Base-by-base conservation (phyloP, 1,284 basidiomycete genomes). In the Hortiboletus rubellus region DNA sequence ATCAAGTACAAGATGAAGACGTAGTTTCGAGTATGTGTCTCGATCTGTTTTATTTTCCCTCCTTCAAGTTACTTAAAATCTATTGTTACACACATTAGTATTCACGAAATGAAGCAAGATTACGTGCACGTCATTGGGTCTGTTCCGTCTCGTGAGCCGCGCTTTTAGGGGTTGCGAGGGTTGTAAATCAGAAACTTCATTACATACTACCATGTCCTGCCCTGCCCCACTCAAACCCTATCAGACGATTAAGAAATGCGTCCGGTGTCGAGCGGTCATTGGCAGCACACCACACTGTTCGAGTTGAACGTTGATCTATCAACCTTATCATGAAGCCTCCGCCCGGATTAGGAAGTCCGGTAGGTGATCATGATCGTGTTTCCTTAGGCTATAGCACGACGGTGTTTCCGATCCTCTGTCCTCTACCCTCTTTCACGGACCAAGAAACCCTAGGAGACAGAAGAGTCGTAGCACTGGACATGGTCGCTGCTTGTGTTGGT, bases 1-100 rank as follows among this genome's bases (percentile, higher is more conserved):
- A 98, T 76, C 82, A 85, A 53, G 91, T 98, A 18, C 87, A 90
- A 66, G 94, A 97, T 67, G 96, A 98, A 73, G 96, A 98, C 72
- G 95, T 97, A 15, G 91, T 95, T 55, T 93, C 91, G 37, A 90
- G 93, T 94, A 67, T 73, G 92, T 83, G 46, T 51, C 34, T 37
- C 11, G 14, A n/a, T 30, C 11, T 17, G 8, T 12, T 38, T 31
- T 5, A n/a, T n/a, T 41, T 11, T 37, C 31, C 34, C 27, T 34
- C 30, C 40, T 41, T 37, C 22, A 22, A 22, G 22, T 22, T 22
- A 15, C 15, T 50, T 48, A 3, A 37, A 24, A 27, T 40, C 27
- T 60, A n/a, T 64, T 43, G 24, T 15, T 30, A 47, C 18, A 11
- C 6, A 3, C 31, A 41, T 33, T 15, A 79, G 77, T 78, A 66